Percentiles rank a stretch among this genome's conserved stretches.
These are phyloP conservation scores for Debaryomycetaceae sp. DNA, from an alignment of 1,139 yeast species.

Conservation along the genomic window DNA sequence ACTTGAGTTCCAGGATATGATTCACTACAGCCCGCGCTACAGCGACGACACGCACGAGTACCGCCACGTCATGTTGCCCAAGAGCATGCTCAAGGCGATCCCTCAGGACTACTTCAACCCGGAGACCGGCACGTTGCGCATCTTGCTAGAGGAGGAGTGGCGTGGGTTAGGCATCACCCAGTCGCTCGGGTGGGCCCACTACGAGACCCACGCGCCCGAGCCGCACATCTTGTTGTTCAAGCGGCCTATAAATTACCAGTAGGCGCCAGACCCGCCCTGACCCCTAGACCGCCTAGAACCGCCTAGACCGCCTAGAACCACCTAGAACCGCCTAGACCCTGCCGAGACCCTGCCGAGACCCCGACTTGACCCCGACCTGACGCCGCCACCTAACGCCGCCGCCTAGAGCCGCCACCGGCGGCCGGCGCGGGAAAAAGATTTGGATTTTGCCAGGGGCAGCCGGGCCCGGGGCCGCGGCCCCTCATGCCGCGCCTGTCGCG, in stretches of 20 bases:
- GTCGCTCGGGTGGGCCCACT: constrained; percentile 96
- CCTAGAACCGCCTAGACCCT: too few relatives aligned
- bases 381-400: too few relatives aligned
- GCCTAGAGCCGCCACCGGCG: too few relatives aligned
- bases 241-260: constrained; percentile 43
- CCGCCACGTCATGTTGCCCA: constrained; percentile 95
- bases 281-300: too few relatives aligned
- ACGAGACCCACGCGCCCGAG: constrained; percentile 97
- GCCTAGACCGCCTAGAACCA: too few relatives aligned
- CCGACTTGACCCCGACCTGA: too few relatives aligned
- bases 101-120: constrained; percentile 96
- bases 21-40: constrained; percentile 90
- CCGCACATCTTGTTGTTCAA: constrained; percentile 94
- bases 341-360: too few relatives aligned
- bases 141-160: constrained; percentile 95
- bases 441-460: too few relatives aligned
- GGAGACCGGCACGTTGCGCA: constrained; percentile 90
- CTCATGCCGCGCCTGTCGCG: too few relatives aligned
- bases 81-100: constrained; percentile 88
- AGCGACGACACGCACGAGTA: constrained; percentile 84
- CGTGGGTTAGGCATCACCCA: constrained; percentile 97
- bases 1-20: constrained; percentile 87
- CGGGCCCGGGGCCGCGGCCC: too few relatives aligned
- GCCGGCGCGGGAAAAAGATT: too few relatives aligned
- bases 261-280: too few relatives aligned